A percentile compares a stretch with the other conserved stretches of the same genome.
These are phyloP conservation scores for Termitomyces sp. DNA, from an alignment of 768 basidiomycete genomes.

Conservation along the genomic window DNA sequence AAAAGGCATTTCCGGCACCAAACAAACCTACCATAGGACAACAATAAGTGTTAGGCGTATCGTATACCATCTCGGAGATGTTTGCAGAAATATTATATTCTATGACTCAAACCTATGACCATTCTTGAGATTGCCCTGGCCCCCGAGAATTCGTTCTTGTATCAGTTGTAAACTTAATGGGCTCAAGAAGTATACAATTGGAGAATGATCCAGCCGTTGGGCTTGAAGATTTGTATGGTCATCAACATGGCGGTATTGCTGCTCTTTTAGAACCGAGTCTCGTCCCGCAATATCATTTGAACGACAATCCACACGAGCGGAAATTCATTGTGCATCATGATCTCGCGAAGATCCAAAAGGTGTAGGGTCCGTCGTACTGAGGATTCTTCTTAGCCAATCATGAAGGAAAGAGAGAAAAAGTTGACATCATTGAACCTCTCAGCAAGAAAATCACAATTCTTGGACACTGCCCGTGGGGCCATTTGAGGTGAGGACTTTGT, in stretches of 20 bases:
- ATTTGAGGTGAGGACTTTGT: too few species aligned
- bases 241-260: neutral
- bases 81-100: neutral
- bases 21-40: slow-evolving; percentile 12
- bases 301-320: neutral
- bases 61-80: neutral
- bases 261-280: neutral
- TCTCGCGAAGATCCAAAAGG: neutral
- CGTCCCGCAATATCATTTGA: neutral
- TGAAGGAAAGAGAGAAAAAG: neutral
- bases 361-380: neutral
- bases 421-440: neutral
- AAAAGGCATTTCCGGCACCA: slow-evolving; percentile 9
- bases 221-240: too few species aligned
- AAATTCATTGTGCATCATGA: neutral
- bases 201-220: too few species aligned
- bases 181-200: too few species aligned
- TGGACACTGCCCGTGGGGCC: too few species aligned
- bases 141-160: neutral
- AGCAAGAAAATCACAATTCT: neutral
- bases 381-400: too few species aligned
- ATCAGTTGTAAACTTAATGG: neutral
- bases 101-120: neutral
- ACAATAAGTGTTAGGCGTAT: neutral
- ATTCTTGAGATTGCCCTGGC: too few species aligned